Evolutionary conservation across 2,329 filamentous ascomycete species (phyloP), one percentile per base, ranked within the genome.

Genomic region (Zopfia rhizophila): DNA sequence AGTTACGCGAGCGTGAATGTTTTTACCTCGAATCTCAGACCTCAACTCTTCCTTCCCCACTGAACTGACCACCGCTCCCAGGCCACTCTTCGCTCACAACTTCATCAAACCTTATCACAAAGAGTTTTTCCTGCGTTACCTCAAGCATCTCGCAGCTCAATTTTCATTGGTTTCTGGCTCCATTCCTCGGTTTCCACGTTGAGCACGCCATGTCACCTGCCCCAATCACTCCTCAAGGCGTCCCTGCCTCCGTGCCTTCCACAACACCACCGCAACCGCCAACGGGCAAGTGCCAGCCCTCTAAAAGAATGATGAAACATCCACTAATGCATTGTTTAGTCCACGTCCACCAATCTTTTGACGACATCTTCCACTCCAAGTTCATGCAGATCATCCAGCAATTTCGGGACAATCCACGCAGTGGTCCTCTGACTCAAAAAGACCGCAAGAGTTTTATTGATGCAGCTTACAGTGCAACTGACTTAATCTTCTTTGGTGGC

Each of bases 1-100:
- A 69, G 58, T 53, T 68, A 69, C 60, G 65, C 66, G 66, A 68
- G 63, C 61, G 67, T 69, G 66, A 69, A 70, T 70, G 66, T 63
- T 68, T 69, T 69, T 63, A 61, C 58, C 55, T 65, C 56, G 53
- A 53, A 63, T 55, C 63, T 66, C 56, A 48, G 61, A 46, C 24
- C 51, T 56, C 51, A 46, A 39, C 55, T 44, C 33, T 38, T 40
- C 29, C 31, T 25, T 57, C 57, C 60, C 57, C 60, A 63, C 57
- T 56, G 47, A 52, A 38, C 61, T 38, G 31, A 51, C 41, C 45
- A 42, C 51, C 36, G 42, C 45, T 31, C 46, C 48, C 49, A 39
- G 40, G 30, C 37, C 25, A 52, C 38, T 41, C 21, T 48, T 45
- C 44, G 58, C 42, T 35, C 55, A 39, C 55, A 56, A 58, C 53